Evolutionary conservation across 345 rosid species (phyloP), one percentile per base, ranked within the genome.

Genomic region (Salix dunnii): DNA sequence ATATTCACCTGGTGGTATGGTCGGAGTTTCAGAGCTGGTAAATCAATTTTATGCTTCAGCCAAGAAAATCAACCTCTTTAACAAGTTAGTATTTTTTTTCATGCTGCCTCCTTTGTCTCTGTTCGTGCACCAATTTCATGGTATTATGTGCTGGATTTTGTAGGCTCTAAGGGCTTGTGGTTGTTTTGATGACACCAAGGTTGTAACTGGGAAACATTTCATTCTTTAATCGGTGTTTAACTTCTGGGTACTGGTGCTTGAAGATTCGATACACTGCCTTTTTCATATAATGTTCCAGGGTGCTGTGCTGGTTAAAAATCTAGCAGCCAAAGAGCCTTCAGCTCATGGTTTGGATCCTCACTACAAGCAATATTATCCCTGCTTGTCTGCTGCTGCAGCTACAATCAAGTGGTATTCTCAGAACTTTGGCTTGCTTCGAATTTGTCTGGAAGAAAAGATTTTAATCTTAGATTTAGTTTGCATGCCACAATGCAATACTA

Each of bases 121-220:
- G 33, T 58, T 79, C 58, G 20, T 60, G 60, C 38, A 63, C 27
- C 79, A 64, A 73, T 69, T 10, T 74, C 27, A 74, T 8, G 30
- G n/a, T 38, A 21, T 55, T 28, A 14, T 68, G 23, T 40, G 33
- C 53, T 67, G 43, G 28, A 58, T 80, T 80, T 67, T 83, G 67
- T 84, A 96, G 99, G 92, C 88, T 78, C 91, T 91, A 67, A 82
- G 91, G 87, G 89, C 93, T 30, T 97, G 99, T 63, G 90, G 97
- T 70, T 91, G 96, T 87, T 96, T 93, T 73, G 97, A 93, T 77
- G 99, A 96, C 83, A 96, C 99, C 49, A 96, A 91, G 99, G 99
- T 96, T 80, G 35, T 55, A 73, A 72, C 23, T 40, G 25, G 2
- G 58, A 74, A 72, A 70, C 42, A 55, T 67, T 62, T 74, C 33